phyloP scores from a whole-genome alignment of 768 basidiomycete species.

The Collybiopsis luxurians region DNA sequence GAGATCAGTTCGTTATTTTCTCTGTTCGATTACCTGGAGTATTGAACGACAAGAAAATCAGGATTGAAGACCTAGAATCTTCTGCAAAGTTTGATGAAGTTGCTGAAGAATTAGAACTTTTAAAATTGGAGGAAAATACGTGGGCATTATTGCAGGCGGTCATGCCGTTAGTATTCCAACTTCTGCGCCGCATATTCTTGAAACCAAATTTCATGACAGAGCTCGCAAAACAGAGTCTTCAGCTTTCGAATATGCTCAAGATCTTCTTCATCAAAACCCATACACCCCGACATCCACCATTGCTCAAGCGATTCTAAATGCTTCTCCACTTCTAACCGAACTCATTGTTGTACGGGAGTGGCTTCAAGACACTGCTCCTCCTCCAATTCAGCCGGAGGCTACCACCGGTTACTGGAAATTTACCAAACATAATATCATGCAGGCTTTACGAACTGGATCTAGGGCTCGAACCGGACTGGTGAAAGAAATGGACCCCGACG shows the following conservation, averaged over 20 bases:
- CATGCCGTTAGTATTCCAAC: constrained; percentile 54
- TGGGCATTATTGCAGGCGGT: constrained; percentile 81
- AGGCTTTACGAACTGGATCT: constrained; percentile 51
- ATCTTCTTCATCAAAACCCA: constrained; percentile 66
- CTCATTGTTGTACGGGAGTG: constrained; percentile 85
- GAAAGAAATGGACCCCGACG: constrained; percentile 80
- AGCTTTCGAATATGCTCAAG: constrained; percentile 44
- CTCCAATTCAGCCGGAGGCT: constrained; percentile 62
- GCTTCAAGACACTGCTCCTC: constrained; percentile 74
- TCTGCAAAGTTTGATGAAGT: constrained; percentile 26
- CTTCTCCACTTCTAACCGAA: constrained; percentile 67
- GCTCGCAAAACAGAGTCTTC: constrained; percentile 63
- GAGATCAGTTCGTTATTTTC: constrained; percentile 49
- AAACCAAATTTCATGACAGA: constrained; percentile 28
- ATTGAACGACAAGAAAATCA: constrained; percentile 16
- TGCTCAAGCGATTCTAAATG: constrained; percentile 68
- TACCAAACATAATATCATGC: constrained; percentile 73
- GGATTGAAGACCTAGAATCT: constrained; percentile 54
- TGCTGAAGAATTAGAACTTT: constrained; percentile 55
- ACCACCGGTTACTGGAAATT: constrained; percentile 84
- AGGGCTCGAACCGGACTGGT: constrained; percentile 49
- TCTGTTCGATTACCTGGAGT: not conserved
- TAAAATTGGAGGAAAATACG: constrained; percentile 75
- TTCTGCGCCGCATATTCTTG: not conserved
- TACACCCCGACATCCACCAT: constrained; percentile 79